Base-by-base conservation (phyloP, 192 early-diverging fungal species). In the Entomortierella parvispora region DNA sequence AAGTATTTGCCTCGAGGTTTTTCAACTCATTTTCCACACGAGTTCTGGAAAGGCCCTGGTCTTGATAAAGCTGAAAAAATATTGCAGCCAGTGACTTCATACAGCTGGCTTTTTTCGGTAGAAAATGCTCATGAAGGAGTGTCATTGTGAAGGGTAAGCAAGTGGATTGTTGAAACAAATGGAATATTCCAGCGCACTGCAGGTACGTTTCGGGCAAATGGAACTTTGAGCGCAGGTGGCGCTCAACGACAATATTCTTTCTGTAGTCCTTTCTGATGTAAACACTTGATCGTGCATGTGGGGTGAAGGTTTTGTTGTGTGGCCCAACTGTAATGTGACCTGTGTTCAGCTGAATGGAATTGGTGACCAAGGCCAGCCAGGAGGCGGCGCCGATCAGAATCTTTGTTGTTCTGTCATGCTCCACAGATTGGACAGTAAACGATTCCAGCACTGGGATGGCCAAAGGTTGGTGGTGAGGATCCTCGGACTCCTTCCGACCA, bases 211-310 rank as follows among this genome's bases (percentile, higher is more conserved):
- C 26, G 8, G 0, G 9, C 5, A 29, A 3, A 23, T 59, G 23
- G 58, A 25, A 59, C 22, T 43, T 59, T 11, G 58, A 59, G 14
- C 58, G 44, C 2, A 59, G 58, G 4, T 59, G 44, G 26, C 58
- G 40, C 58, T 59, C 42, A 9, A 59, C 43, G 7, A 45, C 33
- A 2, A 25, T 28, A 45, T 59, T 59, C 44, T 26, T 7, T 2
- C 28, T 29, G 44, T 46, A 40, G 22, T 57, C 55, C 4, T 33
- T 20, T 40, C 55, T 0, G 2, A 42, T 3, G 17, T 23, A 57
- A 34, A 40, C 18, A 4, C 4, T 57, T 12, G 44, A 25, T 2
- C 28, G 40, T 34, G 8, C 15, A 29, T 46, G 23, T 1, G 23
- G 58, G 3, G 28, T 46, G 25, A 59, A 59, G 20, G 23, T 6